phyloP scores from a whole-genome alignment of 352 stramenopile species.

The Bremia lactucae region DNA sequence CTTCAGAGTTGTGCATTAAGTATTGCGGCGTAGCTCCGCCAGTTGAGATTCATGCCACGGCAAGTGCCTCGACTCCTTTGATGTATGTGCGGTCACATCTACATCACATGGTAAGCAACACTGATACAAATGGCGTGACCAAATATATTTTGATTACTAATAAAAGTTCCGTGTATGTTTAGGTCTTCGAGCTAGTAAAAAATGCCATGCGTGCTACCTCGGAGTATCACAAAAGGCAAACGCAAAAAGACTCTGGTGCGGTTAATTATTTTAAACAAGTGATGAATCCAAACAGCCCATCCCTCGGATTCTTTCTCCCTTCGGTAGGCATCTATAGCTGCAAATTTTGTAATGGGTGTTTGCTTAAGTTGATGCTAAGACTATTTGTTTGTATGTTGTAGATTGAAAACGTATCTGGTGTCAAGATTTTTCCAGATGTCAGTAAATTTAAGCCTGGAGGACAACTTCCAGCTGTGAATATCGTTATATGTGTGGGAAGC shows the following conservation, averaged over 20 bases:
- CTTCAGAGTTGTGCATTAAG: constrained; percentile 37
- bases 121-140: neutral
- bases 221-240: constrained; percentile 86
- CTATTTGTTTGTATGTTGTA: neutral
- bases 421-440: constrained; percentile 70
- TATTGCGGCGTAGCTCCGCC: constrained; percentile 46
- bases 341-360: neutral
- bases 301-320: constrained; percentile 65
- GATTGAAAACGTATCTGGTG: constrained; percentile 43
- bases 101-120: constrained; percentile 55
- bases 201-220: constrained; percentile 97
- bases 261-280: constrained; percentile 49
- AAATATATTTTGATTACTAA: too few species aligned
- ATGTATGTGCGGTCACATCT: constrained; percentile 77
- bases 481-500: constrained; percentile 96
- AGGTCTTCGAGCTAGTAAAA: constrained; percentile 96
- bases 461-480: constrained; percentile 87
- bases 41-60: constrained; percentile 43
- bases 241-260: constrained; percentile 21
- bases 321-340: constrained; percentile 21
- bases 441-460: constrained; percentile 48
- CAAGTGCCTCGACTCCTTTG: constrained; percentile 45
- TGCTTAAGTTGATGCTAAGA: neutral
- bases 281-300: constrained; percentile 56
- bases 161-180: too few species aligned